Conservation (phyloP, 2,329 filamentous ascomycete genomes). For the Sclerotinia spermophila region DNA sequence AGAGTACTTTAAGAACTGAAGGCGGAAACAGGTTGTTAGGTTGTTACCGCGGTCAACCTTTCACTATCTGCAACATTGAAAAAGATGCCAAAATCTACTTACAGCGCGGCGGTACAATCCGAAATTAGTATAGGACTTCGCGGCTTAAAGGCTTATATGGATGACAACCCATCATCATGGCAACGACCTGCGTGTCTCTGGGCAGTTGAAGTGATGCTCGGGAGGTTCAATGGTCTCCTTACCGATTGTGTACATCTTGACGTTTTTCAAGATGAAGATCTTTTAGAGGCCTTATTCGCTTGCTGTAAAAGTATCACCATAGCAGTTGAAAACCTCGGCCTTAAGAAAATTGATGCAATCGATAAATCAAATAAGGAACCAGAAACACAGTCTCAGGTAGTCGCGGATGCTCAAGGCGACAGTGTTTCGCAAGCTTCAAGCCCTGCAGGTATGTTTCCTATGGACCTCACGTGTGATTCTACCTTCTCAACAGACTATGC, state of each 20-base stretch:
- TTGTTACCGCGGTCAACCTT: background rate
- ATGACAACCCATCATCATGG: background rate
- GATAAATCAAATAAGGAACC: background rate
- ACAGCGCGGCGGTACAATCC: background rate
- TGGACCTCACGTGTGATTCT: background rate
- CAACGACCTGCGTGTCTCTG: background rate
- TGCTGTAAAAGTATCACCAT: background rate
- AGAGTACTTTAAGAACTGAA: background rate
- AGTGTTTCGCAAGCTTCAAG: background rate
- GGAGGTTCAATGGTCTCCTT: background rate
- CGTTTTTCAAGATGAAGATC: background rate
- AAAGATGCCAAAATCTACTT: background rate
- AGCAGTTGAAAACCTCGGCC: background rate
- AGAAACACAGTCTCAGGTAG: background rate
- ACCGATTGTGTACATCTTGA: background rate
- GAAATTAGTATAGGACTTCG: background rate
- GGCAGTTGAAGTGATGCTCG: background rate
- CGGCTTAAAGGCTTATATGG: background rate
- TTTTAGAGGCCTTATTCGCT: background rate
- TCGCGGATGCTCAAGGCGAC: background rate
- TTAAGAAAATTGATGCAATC: background rate
- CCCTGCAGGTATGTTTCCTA: background rate
- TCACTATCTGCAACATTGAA: background rate
- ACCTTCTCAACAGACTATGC: background rate
- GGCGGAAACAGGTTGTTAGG: background rate